Evolutionary conservation across 495 filamentous ascomycete genomes (phyloP), one percentile per base, ranked within the genome.

Genomic region (Penicillium crystallinum): DNA sequence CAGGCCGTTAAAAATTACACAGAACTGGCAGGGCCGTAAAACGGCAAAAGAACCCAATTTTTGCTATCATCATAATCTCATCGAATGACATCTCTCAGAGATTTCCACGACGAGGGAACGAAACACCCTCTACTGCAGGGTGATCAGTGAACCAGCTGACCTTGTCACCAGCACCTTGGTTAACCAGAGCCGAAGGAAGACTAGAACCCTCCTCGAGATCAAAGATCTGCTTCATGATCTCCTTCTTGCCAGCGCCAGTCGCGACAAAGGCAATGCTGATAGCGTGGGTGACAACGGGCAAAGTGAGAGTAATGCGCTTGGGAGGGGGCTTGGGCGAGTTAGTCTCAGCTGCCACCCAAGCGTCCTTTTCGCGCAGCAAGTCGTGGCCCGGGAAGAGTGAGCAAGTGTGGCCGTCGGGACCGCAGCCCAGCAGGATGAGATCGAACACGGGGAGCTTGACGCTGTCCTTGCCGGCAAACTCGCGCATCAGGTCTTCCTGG

Each of bases 351-450:
- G 88, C 85, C 10, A 97, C 90, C 93, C 93, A 98, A 30, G 91
- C 91, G 59, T 87, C 84, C 52, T 82, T 82, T 76, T 97, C 93
- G 36, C 91, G 82, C 54, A 98, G 77, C 35, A 97, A 77, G 38
- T 83, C 82, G 57, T 96, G 92, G 22, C 86, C 85, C 6, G 93
- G 95, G 76, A 98, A 98, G 25, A 97, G 77, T 58, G 85, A 90
- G 86, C 95, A 97, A 21, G 93, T 97, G 71, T 98, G 93, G 33
- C 93, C 93, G 65, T 98, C 93, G 14, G 92, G 93, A 3, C 93
- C 93, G 59, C 87, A 92, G 51, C 93, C 93, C 38, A 98, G 82
- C 15, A 98, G 79, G 18, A 98, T 76, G 22, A 98, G 77, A 63
- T 98, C 93, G 64, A 98, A 98, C 55, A 96, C 86, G 50, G 93